Base-by-base conservation (phyloP, 1,284 basidiomycete genomes). In the Apiotrichum gracile region DNA sequence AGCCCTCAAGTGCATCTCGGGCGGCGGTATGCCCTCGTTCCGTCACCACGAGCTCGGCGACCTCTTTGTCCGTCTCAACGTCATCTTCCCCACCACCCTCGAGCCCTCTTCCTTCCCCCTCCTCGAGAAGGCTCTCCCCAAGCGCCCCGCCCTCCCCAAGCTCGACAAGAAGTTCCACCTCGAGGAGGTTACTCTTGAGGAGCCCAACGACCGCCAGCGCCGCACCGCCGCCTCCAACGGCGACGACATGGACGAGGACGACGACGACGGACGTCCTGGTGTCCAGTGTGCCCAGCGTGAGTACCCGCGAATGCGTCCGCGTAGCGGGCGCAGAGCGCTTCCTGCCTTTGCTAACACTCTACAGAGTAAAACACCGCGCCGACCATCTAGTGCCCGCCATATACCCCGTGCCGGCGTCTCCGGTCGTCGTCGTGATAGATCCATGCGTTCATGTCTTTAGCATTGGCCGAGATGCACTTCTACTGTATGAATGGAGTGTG, bases 1-100 rank as follows among this genome's bases (percentile, higher is more conserved):
- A 59, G 84, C 87, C 38, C 73, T 93, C 70, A 97, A 97, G 78
- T 86, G 94, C 59, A 87, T 99, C 62, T 83, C 84, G 48, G 88
- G 87, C 9, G 92, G 97, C 77, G 96, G 96, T 62, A 98, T 99
- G 96, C 96, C 94, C 35, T 97, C 94, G 55, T 88, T 88, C 76
- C 85, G 96, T 62, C 93, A 97, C 77, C 96, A 98, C 78, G 93
- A 98, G 72, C 82, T 86, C 46, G 96, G 96, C 40, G 92, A 98
- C 76, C 81, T 99, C 61, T 93, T 86, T 73, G 82, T 98, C 76
- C 88, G 86, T 68, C 78, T 98, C 64, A 81, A 80, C 63, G 88
- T 99, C 69, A 82, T 81, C 58, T 99, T 98, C 85, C 96, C 96
- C 53, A 88, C 92, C 33, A 70, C 77, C 49, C 83, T 99, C 71